These are phyloP conservation scores for Boletus reticuloceps DNA, from an alignment of 768 basidiomycete species.

Conservation along the genomic window DNA sequence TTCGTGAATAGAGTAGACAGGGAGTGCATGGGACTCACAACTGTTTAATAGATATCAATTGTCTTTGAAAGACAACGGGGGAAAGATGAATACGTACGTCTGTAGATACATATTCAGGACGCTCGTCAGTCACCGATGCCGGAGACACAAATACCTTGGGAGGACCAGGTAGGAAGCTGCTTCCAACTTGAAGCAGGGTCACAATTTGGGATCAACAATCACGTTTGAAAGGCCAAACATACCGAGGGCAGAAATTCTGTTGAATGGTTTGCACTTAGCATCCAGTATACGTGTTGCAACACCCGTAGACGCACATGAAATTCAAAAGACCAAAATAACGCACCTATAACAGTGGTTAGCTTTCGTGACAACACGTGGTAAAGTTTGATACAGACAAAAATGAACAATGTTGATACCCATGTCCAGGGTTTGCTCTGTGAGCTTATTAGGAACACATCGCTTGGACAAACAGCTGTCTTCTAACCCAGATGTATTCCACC, in stretches of 20 bases:
- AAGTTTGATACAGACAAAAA: conserved; percentile 1
- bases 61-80: too few relatives aligned
- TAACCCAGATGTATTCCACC: conserved; percentile 2
- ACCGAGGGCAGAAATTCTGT: not conserved
- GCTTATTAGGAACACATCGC: not conserved
- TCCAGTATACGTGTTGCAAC: too few relatives aligned
- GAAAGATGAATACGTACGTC: not conserved
- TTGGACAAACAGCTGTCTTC: not conserved
- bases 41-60: not conserved
- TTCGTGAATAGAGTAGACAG: not conserved
- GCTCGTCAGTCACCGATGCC: accelerated
- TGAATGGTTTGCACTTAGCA: not conserved
- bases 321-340: conserved; percentile 4
- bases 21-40: not conserved
- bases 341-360: not conserved
- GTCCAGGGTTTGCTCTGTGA: conserved; percentile 9
- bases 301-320: not conserved
- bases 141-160: not conserved
- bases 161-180: not conserved
- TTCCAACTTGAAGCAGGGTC: not conserved
- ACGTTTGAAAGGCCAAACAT: not conserved
- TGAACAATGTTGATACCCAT: conserved; percentile 5
- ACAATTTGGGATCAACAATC: not conserved
- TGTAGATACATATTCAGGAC: not conserved
- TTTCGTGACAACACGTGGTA: not conserved